A percentile compares a stretch with the other conserved stretches of the same genome.
phyloP scores from a whole-genome alignment of 2,329 filamentous ascomycete genomes.

The Bipolaris cookei region DNA sequence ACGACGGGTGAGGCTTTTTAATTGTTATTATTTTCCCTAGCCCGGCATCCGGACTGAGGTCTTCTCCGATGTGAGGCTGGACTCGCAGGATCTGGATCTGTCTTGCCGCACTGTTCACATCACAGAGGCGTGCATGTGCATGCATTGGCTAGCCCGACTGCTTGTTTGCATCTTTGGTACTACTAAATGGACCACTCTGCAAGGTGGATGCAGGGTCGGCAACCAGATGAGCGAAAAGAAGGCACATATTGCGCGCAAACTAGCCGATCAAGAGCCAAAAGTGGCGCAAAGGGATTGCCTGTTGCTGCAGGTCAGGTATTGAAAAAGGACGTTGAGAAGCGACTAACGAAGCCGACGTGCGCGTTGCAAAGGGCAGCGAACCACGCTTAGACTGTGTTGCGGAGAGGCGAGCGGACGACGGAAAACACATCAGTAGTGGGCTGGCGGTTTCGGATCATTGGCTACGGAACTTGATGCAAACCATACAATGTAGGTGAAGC shows the following conservation, averaged over 20 bases:
- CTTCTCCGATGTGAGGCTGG: no score
- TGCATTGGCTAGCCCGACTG: background rate
- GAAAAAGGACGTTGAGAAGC: background rate
- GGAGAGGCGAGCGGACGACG: constrained; percentile 3
- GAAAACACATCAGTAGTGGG: background rate
- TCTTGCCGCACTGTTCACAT: background rate
- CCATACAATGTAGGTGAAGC: background rate
- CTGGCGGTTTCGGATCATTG: constrained; percentile 1
- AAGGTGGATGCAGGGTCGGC: background rate
- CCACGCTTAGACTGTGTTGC: background rate
- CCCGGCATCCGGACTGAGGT: background rate
- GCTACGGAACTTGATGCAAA: constrained; percentile 5
- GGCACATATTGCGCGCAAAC: background rate
- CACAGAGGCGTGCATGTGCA: background rate
- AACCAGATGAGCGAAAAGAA: background rate
- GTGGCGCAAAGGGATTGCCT: background rate
- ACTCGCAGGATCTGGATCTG: background rate
- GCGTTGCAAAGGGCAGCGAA: background rate
- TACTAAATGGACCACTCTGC: background rate
- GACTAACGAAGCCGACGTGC: background rate
- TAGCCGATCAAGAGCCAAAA: constrained; percentile 2
- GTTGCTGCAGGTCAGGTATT: background rate
- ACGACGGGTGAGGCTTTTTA: background rate
- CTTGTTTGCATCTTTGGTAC: background rate
- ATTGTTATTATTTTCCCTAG: background rate